These are phyloP conservation scores for Magnolia sinica DNA, from an alignment of 164 flowering plant genomes.

Conservation along the genomic window DNA sequence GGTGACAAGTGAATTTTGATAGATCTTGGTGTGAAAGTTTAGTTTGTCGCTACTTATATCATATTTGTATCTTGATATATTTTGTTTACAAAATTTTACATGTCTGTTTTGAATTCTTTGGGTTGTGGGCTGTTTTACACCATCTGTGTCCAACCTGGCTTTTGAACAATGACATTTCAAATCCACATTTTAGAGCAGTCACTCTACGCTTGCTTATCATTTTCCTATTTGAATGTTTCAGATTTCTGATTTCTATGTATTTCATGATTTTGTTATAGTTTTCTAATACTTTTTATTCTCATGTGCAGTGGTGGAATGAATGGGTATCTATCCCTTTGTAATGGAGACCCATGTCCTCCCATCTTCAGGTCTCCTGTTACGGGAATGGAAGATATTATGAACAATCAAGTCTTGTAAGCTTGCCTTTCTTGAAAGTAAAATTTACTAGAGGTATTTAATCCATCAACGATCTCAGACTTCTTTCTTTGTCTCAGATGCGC, in stretches of 20 bases:
- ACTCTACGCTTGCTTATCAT: background rate
- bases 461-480: background rate
- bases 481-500: constrained; percentile 56
- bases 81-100: background rate
- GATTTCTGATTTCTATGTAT: background rate
- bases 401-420: constrained; percentile 91
- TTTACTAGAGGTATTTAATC: constrained; percentile 2
- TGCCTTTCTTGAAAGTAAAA: background rate
- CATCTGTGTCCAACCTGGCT: background rate
- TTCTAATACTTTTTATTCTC: constrained; percentile 44
- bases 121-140: background rate
- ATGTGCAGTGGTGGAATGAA: constrained; percentile 96
- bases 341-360: constrained; percentile 90
- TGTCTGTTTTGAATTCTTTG: background rate
- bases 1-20: too few species aligned
- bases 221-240: background rate
- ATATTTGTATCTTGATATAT: too few species aligned
- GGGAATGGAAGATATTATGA: constrained; percentile 75
- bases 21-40: too few species aligned
- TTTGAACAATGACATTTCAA: background rate
- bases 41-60: too few species aligned
- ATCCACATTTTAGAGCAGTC: background rate
- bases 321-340: constrained; percentile 83
- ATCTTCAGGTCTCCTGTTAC: constrained; percentile 75
- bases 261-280: constrained; percentile 2